These are phyloP conservation scores for Trichoderma virens DNA, from an alignment of 495 filamentous ascomycete genomes.

Conservation along the genomic window DNA sequence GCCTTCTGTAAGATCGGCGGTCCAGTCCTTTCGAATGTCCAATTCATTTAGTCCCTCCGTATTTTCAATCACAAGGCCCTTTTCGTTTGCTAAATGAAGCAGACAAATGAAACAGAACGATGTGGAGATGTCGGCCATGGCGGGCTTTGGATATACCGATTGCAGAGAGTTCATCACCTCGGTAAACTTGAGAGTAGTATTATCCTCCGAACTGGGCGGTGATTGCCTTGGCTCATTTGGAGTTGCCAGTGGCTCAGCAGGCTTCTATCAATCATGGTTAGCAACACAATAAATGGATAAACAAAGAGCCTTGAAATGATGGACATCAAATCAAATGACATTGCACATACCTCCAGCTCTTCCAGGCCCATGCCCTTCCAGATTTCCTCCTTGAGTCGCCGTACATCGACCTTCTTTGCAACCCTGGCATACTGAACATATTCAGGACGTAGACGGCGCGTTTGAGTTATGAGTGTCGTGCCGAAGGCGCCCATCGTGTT, in stretches of 20 bases:
- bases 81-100: slow-evolving; percentile 94
- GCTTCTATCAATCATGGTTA: slow-evolving; percentile 15
- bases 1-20: slow-evolving; percentile 41
- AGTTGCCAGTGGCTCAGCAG: background rate
- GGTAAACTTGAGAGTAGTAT: slow-evolving; percentile 66
- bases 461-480: slow-evolving; percentile 87
- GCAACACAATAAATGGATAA: background rate
- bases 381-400: slow-evolving; percentile 88
- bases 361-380: slow-evolving; percentile 82
- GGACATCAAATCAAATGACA: background rate
- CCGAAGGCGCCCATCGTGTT: slow-evolving; percentile 63
- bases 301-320: background rate
- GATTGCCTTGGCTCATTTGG: background rate
- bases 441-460: slow-evolving; percentile 72
- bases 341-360: slow-evolving; percentile 18
- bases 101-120: slow-evolving; percentile 96
- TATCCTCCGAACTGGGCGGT: slow-evolving; percentile 27
- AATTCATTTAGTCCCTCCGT: slow-evolving; percentile 49
- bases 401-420: slow-evolving; percentile 98
- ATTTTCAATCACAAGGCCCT: slow-evolving; percentile 69
- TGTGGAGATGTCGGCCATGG: slow-evolving; percentile 91
- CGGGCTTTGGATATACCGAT: slow-evolving; percentile 71
- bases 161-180: slow-evolving; percentile 83
- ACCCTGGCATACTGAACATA: slow-evolving; percentile 95
- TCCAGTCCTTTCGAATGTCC: slow-evolving; percentile 48